A percentile compares a stretch with the other conserved stretches of the same genome.
phyloP scores from a whole-genome alignment of 2,329 filamentous ascomycete genomes.

The Penicillium brasilianum region DNA sequence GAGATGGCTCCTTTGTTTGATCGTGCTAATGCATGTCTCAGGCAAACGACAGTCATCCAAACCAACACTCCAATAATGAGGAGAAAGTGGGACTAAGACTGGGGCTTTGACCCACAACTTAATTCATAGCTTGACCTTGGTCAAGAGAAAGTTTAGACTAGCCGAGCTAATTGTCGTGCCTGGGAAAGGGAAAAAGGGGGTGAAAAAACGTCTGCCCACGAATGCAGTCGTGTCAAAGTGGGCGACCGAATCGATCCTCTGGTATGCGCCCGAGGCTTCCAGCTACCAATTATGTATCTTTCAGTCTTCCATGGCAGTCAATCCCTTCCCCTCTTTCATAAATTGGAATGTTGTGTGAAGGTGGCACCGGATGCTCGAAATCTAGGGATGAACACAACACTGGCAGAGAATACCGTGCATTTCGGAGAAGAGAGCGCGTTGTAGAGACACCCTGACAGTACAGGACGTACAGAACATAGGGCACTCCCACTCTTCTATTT shows the following conservation, averaged over 20 bases:
- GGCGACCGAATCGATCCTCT: slow-evolving; percentile 10
- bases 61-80: background rate
- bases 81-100: background rate
- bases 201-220: slow-evolving; percentile 6
- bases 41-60: no score
- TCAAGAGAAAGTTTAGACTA: background rate
- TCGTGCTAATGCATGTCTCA: background rate
- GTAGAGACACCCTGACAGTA: background rate
- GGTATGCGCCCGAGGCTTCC: slow-evolving; percentile 12
- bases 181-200: background rate
- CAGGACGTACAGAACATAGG: background rate
- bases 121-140: background rate
- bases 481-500: background rate
- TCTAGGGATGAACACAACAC: slow-evolving; percentile 28
- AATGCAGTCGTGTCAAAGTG: slow-evolving; percentile 10
- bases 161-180: background rate
- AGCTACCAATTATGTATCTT: slow-evolving; percentile 18
- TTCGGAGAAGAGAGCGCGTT: slow-evolving; percentile 1
- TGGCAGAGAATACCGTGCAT: slow-evolving; percentile 13
- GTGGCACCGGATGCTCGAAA: slow-evolving; percentile 17
- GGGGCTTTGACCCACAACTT: background rate
- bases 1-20: background rate
- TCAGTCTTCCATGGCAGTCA: slow-evolving; percentile 7
- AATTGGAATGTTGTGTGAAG: slow-evolving; percentile 20
- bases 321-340: slow-evolving; percentile 12